phyloP scores from a whole-genome alignment of 495 filamentous ascomycete species.

The Aspergillus ostianus region DNA sequence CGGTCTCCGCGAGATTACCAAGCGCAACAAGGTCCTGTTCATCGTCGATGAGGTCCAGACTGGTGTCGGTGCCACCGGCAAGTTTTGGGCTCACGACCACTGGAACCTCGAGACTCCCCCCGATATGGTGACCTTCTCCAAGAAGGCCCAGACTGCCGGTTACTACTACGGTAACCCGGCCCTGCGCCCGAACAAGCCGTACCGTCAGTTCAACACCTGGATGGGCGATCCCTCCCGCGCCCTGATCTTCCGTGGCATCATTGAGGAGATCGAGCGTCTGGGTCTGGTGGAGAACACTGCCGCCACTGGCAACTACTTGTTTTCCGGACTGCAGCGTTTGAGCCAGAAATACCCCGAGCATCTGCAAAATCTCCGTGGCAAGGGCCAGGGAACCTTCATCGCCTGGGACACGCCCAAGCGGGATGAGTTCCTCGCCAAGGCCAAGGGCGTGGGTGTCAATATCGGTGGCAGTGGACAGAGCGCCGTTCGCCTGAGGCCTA shows the following conservation, averaged over 20 bases:
- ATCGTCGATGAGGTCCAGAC: slow-evolving; percentile 99
- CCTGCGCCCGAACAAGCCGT: slow-evolving; percentile 96
- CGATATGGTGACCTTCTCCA: slow-evolving; percentile 98
- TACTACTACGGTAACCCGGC: slow-evolving; percentile 91
- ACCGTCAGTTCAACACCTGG: slow-evolving; percentile 99
- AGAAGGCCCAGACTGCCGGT: slow-evolving; percentile 97
- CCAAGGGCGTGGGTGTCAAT: slow-evolving; percentile 79
- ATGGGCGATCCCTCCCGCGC: slow-evolving; percentile 96
- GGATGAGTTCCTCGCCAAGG: slow-evolving; percentile 77
- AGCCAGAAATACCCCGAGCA: slow-evolving; percentile 74
- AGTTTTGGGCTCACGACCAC: slow-evolving; percentile 99
- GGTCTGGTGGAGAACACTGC: slow-evolving; percentile 81
- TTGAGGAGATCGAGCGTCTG: slow-evolving; percentile 80
- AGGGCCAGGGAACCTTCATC: slow-evolving; percentile 95
- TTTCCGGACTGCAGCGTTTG: slow-evolving; percentile 63
- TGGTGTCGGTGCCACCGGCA: slow-evolving; percentile 86
- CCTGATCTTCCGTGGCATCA: slow-evolving; percentile 88
- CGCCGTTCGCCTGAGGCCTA: slow-evolving; percentile 85
- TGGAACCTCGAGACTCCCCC: slow-evolving; percentile 83
- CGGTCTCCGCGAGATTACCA: slow-evolving; percentile 81
- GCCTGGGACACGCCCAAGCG: slow-evolving; percentile 88
- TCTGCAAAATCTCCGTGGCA: slow-evolving; percentile 86
- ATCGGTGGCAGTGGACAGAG: slow-evolving; percentile 82
- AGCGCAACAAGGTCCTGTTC: slow-evolving; percentile 80
- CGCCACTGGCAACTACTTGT: slow-evolving; percentile 81